Evolutionary conservation across 1,139 yeast species (phyloP).

Genomic region (Spathaspora jeffriesii): DNA sequence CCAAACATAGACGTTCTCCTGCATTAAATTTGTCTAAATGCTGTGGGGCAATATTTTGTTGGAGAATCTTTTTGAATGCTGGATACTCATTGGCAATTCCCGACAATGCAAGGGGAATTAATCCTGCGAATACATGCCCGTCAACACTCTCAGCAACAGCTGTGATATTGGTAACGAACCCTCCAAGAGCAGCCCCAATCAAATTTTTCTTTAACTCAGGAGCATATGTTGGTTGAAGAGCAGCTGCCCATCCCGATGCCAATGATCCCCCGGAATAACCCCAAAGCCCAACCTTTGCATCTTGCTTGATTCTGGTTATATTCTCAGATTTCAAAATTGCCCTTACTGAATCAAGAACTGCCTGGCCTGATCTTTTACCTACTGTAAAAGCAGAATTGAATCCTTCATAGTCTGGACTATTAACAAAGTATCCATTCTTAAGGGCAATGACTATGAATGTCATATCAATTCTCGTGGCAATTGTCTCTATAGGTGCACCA

Average conservation of each 20-base stretch:
- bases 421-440: slow-evolving; percentile 31
- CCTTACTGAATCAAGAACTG: slow-evolving; percentile 26
- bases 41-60: background rate
- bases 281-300: slow-evolving; percentile 28
- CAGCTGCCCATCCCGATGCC: slow-evolving; percentile 36
- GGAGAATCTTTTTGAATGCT: background rate
- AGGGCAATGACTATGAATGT: slow-evolving; percentile 15
- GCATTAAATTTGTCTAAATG: background rate
- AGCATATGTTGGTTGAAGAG: slow-evolving; percentile 30
- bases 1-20: background rate
- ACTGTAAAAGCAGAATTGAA: slow-evolving; percentile 26
- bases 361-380: slow-evolving; percentile 28
- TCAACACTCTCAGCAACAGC: slow-evolving; percentile 19
- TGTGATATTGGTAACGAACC: slow-evolving; percentile 25
- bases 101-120: slow-evolving; percentile 10
- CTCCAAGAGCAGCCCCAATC: slow-evolving; percentile 36
- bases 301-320: slow-evolving; percentile 21
- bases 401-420: slow-evolving; percentile 36
- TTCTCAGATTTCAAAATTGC: slow-evolving; percentile 22
- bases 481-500: slow-evolving; percentile 16
- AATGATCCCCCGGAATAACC: slow-evolving; percentile 41
- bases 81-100: slow-evolving; percentile 2
- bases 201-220: slow-evolving; percentile 25
- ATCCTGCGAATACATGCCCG: slow-evolving; percentile 23
- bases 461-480: slow-evolving; percentile 23